Conservation (phyloP, 2,329 filamentous ascomycete species). For the Plectosphaerella cucumerina region DNA sequence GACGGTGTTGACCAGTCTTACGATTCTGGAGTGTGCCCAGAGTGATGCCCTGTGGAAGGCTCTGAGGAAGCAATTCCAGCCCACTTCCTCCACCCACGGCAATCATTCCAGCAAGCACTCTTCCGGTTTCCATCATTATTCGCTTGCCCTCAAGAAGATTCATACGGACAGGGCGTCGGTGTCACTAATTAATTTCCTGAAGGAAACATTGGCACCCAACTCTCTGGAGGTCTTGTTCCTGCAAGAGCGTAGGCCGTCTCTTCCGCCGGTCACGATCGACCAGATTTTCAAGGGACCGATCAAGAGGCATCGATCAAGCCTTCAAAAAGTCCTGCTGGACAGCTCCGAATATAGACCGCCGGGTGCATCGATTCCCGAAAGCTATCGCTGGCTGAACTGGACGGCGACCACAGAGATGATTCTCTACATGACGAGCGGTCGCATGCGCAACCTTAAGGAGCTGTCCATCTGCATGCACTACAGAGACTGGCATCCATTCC, state of each 20-base stretch:
- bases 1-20: conserved; percentile 66
- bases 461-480: conserved; percentile 70
- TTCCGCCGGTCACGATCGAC: conserved; percentile 56
- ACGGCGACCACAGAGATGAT: conserved; percentile 65
- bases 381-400: conserved; percentile 62
- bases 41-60: conserved; percentile 74
- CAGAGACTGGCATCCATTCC: conserved; percentile 77
- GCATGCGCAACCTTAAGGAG: conserved; percentile 68
- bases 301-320: conserved; percentile 64
- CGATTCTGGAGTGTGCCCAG: conserved; percentile 68
- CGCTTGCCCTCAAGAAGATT: conserved; percentile 66
- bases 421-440: conserved; percentile 70
- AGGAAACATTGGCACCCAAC: conserved; percentile 73
- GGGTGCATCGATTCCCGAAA: conserved; percentile 18
- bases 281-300: conserved; percentile 68
- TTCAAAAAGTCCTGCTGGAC: conserved; percentile 72
- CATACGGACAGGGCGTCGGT: conserved; percentile 71
- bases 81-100: conserved; percentile 23
- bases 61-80: conserved; percentile 58
- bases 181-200: conserved; percentile 68
- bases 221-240: conserved; percentile 75
- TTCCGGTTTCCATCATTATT: conserved; percentile 42
- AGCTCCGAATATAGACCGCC: conserved; percentile 48
- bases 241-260: conserved; percentile 58
- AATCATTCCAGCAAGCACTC: conserved; percentile 2